Evolutionary conservation across 1,139 yeast species (phyloP).

Genomic region (Sugiyamaella castrensis): DNA sequence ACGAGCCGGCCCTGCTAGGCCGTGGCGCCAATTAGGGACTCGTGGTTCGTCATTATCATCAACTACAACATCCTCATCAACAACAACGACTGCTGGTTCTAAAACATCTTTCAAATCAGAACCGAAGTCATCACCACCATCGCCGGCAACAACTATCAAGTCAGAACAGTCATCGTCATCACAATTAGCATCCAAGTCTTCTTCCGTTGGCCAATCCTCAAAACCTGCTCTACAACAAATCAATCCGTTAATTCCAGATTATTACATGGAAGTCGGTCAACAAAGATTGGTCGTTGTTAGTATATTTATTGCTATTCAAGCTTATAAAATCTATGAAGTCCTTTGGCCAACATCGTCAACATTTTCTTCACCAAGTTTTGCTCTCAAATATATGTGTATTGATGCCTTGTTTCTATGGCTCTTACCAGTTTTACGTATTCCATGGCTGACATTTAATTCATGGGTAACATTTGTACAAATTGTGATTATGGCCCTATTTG

Average conservation of each 20-base stretch:
- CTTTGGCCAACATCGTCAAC: constrained; percentile 40
- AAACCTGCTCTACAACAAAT: not conserved
- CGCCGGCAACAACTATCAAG: not conserved
- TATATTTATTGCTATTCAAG: constrained; percentile 69
- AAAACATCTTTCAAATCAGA: not conserved
- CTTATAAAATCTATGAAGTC: constrained; percentile 77
- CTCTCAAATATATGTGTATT: constrained; percentile 67
- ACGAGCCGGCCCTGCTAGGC: no score
- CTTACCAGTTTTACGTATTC: constrained; percentile 72
- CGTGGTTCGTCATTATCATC: no score
- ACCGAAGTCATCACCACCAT: not conserved
- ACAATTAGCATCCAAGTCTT: not conserved
- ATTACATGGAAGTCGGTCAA: constrained; percentile 65
- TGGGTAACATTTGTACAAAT: constrained; percentile 40
- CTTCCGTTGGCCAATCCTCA: not conserved
- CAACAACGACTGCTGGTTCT: no score
- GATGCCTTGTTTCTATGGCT: constrained; percentile 70
- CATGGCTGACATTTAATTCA: constrained; percentile 57
- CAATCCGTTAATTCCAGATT: constrained; percentile 36
- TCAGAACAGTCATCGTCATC: not conserved
- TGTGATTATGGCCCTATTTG: constrained; percentile 35
- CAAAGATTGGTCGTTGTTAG: constrained; percentile 68
- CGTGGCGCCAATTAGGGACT: no score
- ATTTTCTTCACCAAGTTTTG: constrained; percentile 50
- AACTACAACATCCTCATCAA: no score